These are phyloP conservation scores for Verbena officinalis DNA, from an alignment of 257 asterid species.

Conservation along the genomic window DNA sequence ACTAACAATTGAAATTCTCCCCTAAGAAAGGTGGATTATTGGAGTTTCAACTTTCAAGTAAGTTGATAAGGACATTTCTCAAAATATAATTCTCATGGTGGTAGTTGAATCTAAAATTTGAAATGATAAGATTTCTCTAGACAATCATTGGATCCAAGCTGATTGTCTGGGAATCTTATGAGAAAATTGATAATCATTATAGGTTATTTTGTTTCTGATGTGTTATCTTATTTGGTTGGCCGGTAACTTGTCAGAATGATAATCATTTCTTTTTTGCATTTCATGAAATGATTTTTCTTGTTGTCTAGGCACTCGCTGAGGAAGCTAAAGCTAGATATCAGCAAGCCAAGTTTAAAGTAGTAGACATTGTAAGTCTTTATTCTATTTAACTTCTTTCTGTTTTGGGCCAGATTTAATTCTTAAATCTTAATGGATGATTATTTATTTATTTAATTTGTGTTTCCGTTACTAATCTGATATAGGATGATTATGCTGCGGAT, in stretches of 20 bases:
- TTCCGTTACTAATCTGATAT: conserved; percentile 25
- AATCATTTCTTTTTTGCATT: background rate
- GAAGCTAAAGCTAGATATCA: conserved; percentile 94
- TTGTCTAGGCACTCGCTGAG: conserved; percentile 82
- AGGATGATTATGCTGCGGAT: conserved; percentile 99
- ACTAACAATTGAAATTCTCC: conserved; percentile 3
- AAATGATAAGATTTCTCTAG: conserved; percentile 12
- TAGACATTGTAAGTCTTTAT: conserved; percentile 69
- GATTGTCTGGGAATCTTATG: background rate
- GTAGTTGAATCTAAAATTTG: conserved; percentile 23
- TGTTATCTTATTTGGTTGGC: conserved; percentile 6
- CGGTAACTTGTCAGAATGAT: conserved; percentile 4
- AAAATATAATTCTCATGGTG: conserved; percentile 6
- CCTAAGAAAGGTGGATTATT: conserved; percentile 18
- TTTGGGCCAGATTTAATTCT: background rate
- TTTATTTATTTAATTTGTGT: too few species aligned
- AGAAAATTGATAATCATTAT: conserved; percentile 26
- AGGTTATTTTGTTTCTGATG: conserved; percentile 28
- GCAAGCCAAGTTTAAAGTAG: conserved; percentile 68
- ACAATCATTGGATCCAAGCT: conserved; percentile 20
- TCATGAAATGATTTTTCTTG: conserved; percentile 26
- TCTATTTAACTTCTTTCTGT: background rate
- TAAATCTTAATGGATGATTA: conserved; percentile 5
- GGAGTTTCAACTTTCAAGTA: conserved; percentile 2
- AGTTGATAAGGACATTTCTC: conserved; percentile 19